A percentile compares a stretch with the other conserved stretches of the same genome.
phyloP scores from a whole-genome alignment of 2,329 filamentous ascomycete genomes.

The Apiospora hydei region DNA sequence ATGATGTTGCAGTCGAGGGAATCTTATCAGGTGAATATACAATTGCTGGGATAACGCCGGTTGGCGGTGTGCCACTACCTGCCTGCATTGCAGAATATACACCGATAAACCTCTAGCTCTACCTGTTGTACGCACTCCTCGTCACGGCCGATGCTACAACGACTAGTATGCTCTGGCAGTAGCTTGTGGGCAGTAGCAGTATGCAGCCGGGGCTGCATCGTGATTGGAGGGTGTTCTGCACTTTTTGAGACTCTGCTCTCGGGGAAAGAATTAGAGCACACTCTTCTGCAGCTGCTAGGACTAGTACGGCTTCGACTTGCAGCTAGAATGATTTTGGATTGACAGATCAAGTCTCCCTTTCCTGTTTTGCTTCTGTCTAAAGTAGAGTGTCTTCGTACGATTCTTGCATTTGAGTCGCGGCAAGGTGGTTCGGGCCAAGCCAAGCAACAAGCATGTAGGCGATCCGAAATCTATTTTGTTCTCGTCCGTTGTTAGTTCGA shows the following conservation, averaged over 20 bases:
- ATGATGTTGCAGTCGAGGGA: too few species aligned
- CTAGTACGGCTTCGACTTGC: neutral
- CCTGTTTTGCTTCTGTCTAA: slow-evolving; percentile 1
- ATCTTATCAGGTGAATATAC: neutral
- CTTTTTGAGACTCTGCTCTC: neutral
- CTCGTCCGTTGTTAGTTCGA: neutral
- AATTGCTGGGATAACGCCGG: neutral
- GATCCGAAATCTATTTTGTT: neutral
- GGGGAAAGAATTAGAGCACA: slow-evolving; percentile 9
- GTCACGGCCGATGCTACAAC: neutral
- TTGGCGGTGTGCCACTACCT: slow-evolving; percentile 3
- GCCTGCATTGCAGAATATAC: slow-evolving; percentile 13
- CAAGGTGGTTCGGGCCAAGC: neutral
- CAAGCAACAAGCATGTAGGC: neutral
- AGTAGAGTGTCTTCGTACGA: slow-evolving; percentile 12
- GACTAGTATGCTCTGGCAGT: neutral
- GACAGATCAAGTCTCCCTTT: slow-evolving; percentile 7
- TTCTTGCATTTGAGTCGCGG: slow-evolving; percentile 10
- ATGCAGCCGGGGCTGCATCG: neutral
- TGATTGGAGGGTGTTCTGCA: neutral
- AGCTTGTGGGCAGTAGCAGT: neutral
- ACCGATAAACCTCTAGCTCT: slow-evolving; percentile 1
- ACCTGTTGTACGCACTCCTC: neutral
- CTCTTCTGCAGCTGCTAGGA: neutral
- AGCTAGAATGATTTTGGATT: slow-evolving; percentile 15